Evolutionary conservation across 2,329 filamentous ascomycete species (phyloP), one percentile per base, ranked within the genome.

Genomic region (Aspergillus intermedius): DNA sequence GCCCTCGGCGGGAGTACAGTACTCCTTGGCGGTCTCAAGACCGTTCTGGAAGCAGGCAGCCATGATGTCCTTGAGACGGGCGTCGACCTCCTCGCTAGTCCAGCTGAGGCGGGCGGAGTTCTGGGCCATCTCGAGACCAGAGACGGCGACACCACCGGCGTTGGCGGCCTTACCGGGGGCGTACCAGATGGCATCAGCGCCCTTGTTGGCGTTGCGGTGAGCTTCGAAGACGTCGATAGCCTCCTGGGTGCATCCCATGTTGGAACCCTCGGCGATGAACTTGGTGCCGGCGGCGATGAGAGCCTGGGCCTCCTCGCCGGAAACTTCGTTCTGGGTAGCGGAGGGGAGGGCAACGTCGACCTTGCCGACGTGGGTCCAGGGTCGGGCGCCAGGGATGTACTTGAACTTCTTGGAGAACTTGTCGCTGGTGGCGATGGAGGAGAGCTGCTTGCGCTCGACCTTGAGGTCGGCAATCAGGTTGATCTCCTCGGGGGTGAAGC

Each of bases 71-170:
- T 94, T 90, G 65, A 98, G 84, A 75, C 89, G 89, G 60, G 79
- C 75, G 74, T 97, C 91, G 57, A 97, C 93, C 77, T 95, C 87
- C 77, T 95, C 87, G 42, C 78, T 66, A 23, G 88, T 87, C 93
- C 93, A 98, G 65, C 75, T 80, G 57, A 96, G 78, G 52, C 91
- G 86, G 72, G 85, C 74, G 57, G 86, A 91, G 82, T 98, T 97
- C 82, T 98, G 93, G 6, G 91, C 91, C 93, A 98, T 98, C 81
- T 98, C 93, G 41, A 98, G 83, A 61, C 93, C 93, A 2, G 90
- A 95, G 37, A 98, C 93, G 49, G 93, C 93, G 49, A 97, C 93
- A 79, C 93, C 93, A 71, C 93, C 93, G 60, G 89, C 90, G 78
- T 97, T 97, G 76, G 91, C 88, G 28, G 93, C 93, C 82, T 97